A percentile compares a stretch with the other conserved stretches of the same genome.
Conservation (phyloP, 1,284 basidiomycete species). For the Ganoderma sinense region DNA sequence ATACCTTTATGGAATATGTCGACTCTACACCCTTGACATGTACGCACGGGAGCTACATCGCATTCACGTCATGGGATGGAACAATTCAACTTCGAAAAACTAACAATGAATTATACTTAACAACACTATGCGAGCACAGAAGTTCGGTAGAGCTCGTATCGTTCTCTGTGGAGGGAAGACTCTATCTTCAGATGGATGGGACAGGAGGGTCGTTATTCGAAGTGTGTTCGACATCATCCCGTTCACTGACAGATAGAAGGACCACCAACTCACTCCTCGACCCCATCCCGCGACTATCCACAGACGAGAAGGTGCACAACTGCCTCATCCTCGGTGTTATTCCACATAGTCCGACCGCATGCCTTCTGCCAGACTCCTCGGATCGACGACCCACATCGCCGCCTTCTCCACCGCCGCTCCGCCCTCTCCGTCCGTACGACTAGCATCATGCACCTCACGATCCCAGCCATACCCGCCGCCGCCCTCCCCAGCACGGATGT, state of each 20-base stretch:
- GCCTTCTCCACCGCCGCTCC: conserved; percentile 44
- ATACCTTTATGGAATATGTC: too few relatives aligned
- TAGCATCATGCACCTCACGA: conserved; percentile 2
- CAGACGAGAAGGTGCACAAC: not conserved
- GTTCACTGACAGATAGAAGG: not conserved
- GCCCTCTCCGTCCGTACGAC: conserved; percentile 23
- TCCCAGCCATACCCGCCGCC: conserved; percentile 33
- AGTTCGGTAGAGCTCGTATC: too few relatives aligned
- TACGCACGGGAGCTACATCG: not conserved
- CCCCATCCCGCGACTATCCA: not conserved
- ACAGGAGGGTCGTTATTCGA: not conserved
- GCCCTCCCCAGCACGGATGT: conserved; percentile 50
- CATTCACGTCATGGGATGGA: too few relatives aligned
- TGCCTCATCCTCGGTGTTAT: not conserved
- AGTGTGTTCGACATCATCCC: not conserved
- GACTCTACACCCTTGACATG: too few relatives aligned
- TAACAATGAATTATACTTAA: not conserved
- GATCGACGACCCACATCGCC: conserved; percentile 77
- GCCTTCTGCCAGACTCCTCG: conserved; percentile 77
- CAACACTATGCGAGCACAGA: too few relatives aligned
- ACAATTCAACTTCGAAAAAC: not conserved
- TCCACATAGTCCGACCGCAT: conserved; percentile 54
- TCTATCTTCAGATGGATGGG: not conserved
- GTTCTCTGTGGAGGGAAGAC: too few relatives aligned
- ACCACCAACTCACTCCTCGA: not conserved